Base-by-base conservation (phyloP, 2,329 filamentous ascomycete species). In the Penicillium decumbens region DNA sequence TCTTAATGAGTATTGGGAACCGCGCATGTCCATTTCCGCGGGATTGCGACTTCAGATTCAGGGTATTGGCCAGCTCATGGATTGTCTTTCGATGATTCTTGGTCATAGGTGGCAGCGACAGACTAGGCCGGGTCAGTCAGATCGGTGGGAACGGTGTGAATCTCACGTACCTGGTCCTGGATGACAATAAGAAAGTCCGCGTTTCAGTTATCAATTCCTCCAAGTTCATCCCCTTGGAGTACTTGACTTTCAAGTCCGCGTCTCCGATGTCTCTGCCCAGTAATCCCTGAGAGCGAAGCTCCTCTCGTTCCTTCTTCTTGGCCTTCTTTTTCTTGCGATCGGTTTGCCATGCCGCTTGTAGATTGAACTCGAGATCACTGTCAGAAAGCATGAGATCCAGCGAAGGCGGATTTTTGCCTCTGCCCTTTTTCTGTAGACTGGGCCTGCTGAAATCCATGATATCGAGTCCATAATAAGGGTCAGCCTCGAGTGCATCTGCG, bases 21-120 rank as follows among this genome's bases (percentile, higher is more conserved):
- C 93, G 83, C 43, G 82, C 79, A 20, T 80, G 78, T 6, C 85
- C 89, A 43, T 80, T 80, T 1, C 92, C 92, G 18, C 81, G 80
- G 0, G 91, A 96, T 64, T 91, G 89, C 3, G 91, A 95, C 56
- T 86, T 92, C 51, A 97, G 74, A 13, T 83, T 84, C 65, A 96
- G 82, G 32, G 79, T 79, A 60, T 81, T 81, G 10, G 89, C 89
- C 33, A 95, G 70, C 51, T 89, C 81, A 66, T 98, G 93, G 15
- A 97, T 78, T 5, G 83, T 74, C 66, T 89, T 91, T 43, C 93
- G 85, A 33, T 85, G 80, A 39, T 79, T 72, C 53, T 89, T 88
- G 49, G 88, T 83, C 84, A 97, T 95, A 0, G 92, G 89, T 3
- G 92, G 89, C 23, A 97, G 75, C 4, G 82, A 75, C 5, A 93